Evolutionary conservation across 169 alveolate species (phyloP).

Genomic region (Ichthyophthirius multifiliis): DNA sequence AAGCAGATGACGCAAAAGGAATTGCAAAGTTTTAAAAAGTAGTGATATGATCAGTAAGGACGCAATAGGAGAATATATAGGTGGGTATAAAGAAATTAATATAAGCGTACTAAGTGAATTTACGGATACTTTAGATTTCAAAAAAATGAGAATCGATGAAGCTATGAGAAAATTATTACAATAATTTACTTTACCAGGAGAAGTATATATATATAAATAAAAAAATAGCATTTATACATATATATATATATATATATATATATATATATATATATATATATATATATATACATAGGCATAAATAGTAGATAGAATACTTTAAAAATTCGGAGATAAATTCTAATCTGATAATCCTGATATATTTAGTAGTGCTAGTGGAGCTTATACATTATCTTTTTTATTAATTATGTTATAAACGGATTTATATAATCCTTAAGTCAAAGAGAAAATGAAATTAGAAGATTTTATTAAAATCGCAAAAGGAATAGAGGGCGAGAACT

Average conservation of each 20-base stretch:
- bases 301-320: constrained; percentile 91
- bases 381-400: constrained; percentile 87
- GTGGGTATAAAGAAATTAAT: constrained; percentile 76
- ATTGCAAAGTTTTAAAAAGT: constrained; percentile 73
- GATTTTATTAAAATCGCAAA: constrained; percentile 31
- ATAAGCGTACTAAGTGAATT: constrained; percentile 73
- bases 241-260: too few species aligned
- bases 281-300: constrained; percentile 66
- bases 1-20: constrained; percentile 44
- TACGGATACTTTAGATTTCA: constrained; percentile 74
- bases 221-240: not conserved
- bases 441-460: constrained; percentile 38
- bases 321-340: constrained; percentile 89
- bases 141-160: constrained; percentile 70
- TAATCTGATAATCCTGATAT: constrained; percentile 85
- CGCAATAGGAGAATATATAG: constrained; percentile 86
- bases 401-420: constrained; percentile 92
- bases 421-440: constrained; percentile 88
- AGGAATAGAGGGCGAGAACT: constrained; percentile 64
- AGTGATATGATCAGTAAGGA: constrained; percentile 69
- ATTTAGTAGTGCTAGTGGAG: constrained; percentile 87
- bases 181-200: constrained; percentile 92
- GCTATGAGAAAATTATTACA: constrained; percentile 86
- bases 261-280: too few species aligned
- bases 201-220: constrained; percentile 48